These are phyloP conservation scores for Aaosphaeria pasadenensis DNA, from an alignment of 2,329 filamentous ascomycete genomes.

Conservation along the genomic window DNA sequence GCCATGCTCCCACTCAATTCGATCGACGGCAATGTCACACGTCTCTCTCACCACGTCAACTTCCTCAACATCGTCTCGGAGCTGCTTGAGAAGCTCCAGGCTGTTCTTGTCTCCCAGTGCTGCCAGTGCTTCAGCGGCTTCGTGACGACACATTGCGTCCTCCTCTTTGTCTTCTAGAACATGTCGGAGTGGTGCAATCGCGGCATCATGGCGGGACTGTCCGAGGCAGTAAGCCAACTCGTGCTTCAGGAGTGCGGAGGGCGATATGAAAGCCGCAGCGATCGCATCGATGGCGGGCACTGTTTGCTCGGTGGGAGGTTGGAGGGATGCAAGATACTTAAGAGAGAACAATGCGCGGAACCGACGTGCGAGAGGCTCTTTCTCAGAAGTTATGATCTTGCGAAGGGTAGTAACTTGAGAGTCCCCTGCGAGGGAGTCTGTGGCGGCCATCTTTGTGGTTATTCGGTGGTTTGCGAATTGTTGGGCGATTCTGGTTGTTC, in stretches of 20 bases:
- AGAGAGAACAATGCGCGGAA: conserved; percentile 97
- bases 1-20: conserved; percentile 85
- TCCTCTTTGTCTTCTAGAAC: conserved; percentile 78
- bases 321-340: conserved; percentile 80
- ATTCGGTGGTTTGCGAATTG: too few species aligned
- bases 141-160: conserved; percentile 93
- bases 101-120: conserved; percentile 76
- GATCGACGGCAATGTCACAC: conserved; percentile 92
- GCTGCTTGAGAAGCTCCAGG: conserved; percentile 67
- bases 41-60: conserved; percentile 85
- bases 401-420: conserved; percentile 63
- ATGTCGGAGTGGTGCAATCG: conserved; percentile 67
- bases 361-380: conserved; percentile 77
- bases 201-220: conserved; percentile 76
- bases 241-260: conserved; percentile 90
- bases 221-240: conserved; percentile 96
- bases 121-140: conserved; percentile 91
- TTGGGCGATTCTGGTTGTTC: too few species aligned
- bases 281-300: conserved; percentile 74
- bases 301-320: conserved; percentile 55
- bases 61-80: conserved; percentile 74
- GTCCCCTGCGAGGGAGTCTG: conserved; percentile 6
- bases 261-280: conserved; percentile 78
- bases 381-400: conserved; percentile 75
- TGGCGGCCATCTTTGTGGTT: too few species aligned